A percentile compares a stretch with the other conserved stretches of the same genome.
phyloP scores from a whole-genome alignment of 257 asterid genomes.

The Solanum chiquidenum region DNA sequence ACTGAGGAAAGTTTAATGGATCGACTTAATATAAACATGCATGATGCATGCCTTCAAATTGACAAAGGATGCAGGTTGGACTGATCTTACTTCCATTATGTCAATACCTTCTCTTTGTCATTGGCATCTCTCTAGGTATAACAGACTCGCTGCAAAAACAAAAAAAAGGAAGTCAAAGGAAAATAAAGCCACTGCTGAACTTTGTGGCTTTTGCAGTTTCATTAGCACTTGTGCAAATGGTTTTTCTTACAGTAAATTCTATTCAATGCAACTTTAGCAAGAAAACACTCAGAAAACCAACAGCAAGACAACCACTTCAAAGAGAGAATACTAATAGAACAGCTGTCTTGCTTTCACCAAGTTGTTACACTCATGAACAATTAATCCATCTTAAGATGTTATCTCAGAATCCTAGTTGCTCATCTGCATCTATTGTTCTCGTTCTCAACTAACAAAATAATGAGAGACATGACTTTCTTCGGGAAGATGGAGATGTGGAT shows the following conservation, averaged over 20 bases:
- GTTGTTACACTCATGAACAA: neutral
- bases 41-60: conserved; percentile 60
- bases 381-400: neutral
- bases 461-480: neutral
- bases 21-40: conserved; percentile 65
- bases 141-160: neutral
- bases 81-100: neutral
- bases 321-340: neutral
- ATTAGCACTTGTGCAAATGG: neutral
- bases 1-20: conserved; percentile 68
- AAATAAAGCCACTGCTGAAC: neutral
- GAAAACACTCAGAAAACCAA: neutral
- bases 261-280: neutral
- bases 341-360: neutral
- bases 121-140: neutral
- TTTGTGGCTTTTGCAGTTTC: neutral
- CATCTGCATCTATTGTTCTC: neutral
- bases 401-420: neutral
- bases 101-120: neutral
- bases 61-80: conserved; percentile 57
- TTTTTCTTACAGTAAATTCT: neutral
- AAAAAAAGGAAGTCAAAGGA: neutral
- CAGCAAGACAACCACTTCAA: neutral
- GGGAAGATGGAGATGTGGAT: neutral
- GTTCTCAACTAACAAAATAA: neutral